phyloP scores from a whole-genome alignment of 2,329 filamentous ascomycete genomes.

The Ophiostoma pallidulum region DNA sequence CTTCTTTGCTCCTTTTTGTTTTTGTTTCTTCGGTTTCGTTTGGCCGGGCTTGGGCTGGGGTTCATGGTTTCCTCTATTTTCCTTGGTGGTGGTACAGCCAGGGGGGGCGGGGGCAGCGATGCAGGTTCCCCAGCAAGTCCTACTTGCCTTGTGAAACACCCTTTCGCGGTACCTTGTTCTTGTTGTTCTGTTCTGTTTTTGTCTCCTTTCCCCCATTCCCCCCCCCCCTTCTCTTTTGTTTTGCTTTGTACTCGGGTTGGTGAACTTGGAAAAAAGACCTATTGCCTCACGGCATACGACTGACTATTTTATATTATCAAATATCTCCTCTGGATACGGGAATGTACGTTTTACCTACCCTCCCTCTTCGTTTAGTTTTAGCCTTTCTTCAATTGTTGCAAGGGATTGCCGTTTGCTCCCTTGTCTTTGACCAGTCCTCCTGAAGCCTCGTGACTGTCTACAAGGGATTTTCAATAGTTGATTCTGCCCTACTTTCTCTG shows the following conservation, averaged over 20 bases:
- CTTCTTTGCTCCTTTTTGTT: background rate
- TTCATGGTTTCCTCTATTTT: background rate
- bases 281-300: constrained; percentile 18
- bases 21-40: background rate
- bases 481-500: too few species aligned
- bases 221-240: background rate
- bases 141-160: background rate
- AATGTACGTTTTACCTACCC: background rate
- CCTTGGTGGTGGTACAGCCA: background rate
- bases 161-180: background rate
- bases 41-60: background rate
- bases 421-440: too few species aligned
- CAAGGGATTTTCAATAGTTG: too few species aligned
- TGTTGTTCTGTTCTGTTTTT: background rate
- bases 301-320: background rate
- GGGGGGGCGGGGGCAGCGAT: constrained; percentile 11
- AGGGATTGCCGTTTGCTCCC: background rate
- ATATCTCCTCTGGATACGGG: background rate
- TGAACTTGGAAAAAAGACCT: constrained; percentile 14
- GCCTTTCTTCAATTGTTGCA: background rate
- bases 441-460: too few species aligned
- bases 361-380: background rate
- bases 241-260: background rate
- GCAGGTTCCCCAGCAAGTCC: constrained; percentile 5
- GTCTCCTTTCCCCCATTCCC: too few species aligned